Evolutionary conservation across 2,329 filamentous ascomycete species (phyloP).

Genomic region (Talaromyces sp.): DNA sequence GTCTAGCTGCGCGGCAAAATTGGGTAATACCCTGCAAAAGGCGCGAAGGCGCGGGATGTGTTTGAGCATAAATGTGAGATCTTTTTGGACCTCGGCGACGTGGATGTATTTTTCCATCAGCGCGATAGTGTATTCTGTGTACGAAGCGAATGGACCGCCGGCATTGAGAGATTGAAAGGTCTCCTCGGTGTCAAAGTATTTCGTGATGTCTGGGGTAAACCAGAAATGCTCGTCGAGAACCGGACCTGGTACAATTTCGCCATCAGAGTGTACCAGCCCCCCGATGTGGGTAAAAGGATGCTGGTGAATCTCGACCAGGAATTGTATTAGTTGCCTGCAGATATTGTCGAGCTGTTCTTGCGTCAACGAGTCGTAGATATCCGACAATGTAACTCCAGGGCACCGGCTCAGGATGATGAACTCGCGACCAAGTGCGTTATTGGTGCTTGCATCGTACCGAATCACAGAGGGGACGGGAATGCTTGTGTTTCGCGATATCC

Average conservation of each 20-base stretch:
- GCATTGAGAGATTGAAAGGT: slow-evolving; percentile 2
- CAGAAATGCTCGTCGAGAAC: slow-evolving; percentile 34
- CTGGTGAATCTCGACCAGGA: slow-evolving; percentile 25
- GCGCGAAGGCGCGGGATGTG: slow-evolving; percentile 22
- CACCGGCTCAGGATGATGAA: slow-evolving; percentile 27
- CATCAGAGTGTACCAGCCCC: slow-evolving; percentile 15
- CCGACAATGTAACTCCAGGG: slow-evolving; percentile 21
- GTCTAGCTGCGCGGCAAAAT: slow-evolving; percentile 14
- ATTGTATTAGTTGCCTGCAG: slow-evolving; percentile 23
- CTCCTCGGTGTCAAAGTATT: slow-evolving; percentile 19
- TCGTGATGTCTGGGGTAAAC: slow-evolving; percentile 24
- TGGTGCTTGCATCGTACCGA: slow-evolving; percentile 17
- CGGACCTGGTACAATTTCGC: slow-evolving; percentile 16
- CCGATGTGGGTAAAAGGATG: slow-evolving; percentile 21
- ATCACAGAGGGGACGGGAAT: slow-evolving; percentile 32
- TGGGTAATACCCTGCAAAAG: slow-evolving; percentile 14
- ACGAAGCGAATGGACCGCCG: slow-evolving; percentile 16
- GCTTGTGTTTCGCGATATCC: slow-evolving; percentile 25
- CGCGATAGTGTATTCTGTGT: slow-evolving; percentile 21
- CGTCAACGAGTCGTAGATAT: slow-evolving; percentile 21
- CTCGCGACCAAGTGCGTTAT: slow-evolving; percentile 27
- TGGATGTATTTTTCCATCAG: slow-evolving; percentile 21
- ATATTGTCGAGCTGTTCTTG: slow-evolving; percentile 15
- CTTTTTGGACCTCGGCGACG: slow-evolving; percentile 20
- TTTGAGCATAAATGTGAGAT: slow-evolving; percentile 21